phyloP scores from a whole-genome alignment of 208 protist genomes.

The Baffinella frigidus region DNA sequence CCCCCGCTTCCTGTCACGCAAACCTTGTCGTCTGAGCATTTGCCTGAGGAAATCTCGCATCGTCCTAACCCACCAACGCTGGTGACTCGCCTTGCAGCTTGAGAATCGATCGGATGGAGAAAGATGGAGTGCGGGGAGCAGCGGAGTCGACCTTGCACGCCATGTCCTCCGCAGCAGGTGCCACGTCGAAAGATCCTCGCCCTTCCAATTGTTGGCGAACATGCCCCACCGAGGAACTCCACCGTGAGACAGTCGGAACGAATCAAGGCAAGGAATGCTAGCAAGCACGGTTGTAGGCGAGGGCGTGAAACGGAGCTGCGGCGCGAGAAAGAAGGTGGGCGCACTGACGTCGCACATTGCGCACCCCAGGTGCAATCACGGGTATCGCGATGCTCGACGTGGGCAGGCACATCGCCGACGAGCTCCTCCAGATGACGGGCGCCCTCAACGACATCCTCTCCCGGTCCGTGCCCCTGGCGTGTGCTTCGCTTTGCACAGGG shows the following conservation, averaged over 20 bases:
- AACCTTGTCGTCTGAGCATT: too few species aligned
- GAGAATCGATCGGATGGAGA: constrained; percentile 37
- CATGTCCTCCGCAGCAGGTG: constrained; percentile 23
- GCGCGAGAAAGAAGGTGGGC: too few species aligned
- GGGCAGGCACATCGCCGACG: constrained; percentile 54
- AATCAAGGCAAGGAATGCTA: too few species aligned
- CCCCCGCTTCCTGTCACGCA: not conserved
- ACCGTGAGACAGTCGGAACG: too few species aligned
- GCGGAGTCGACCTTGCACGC: constrained; percentile 51
- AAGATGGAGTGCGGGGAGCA: constrained; percentile 55
- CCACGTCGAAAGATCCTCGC: too few species aligned
- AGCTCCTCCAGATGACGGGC: constrained; percentile 26
- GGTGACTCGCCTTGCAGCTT: not conserved
- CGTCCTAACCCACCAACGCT: not conserved
- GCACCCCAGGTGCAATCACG: constrained; percentile 41
- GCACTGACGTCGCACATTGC: not conserved
- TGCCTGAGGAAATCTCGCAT: too few species aligned
- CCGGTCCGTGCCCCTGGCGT: too few species aligned
- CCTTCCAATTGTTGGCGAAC: too few species aligned
- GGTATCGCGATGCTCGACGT: constrained; percentile 61
- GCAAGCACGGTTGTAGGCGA: too few species aligned
- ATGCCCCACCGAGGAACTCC: too few species aligned
- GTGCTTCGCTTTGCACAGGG: too few species aligned
- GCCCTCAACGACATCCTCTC: constrained; percentile 55
- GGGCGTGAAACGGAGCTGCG: too few species aligned